phyloP scores from a whole-genome alignment of 202 grass and related monocot species.

The Cymbopogon flexuosus region DNA sequence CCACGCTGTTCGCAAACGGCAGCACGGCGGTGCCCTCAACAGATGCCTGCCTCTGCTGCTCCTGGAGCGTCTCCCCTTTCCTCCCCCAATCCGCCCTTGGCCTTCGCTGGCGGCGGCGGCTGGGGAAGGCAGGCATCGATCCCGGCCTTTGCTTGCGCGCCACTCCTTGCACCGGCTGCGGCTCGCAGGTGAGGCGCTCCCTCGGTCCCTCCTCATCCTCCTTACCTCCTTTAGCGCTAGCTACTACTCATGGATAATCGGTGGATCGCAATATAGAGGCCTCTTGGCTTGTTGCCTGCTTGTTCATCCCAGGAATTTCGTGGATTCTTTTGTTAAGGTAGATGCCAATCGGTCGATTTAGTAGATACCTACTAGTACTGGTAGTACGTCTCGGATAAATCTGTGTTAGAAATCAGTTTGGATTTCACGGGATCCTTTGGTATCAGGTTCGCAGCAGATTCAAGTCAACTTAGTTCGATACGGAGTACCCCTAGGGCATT shows the following conservation, averaged over 20 bases:
- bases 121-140: conserved; percentile 20
- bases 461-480: background rate
- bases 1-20: no score
- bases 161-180: background rate
- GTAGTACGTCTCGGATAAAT: background rate
- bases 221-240: background rate
- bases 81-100: background rate
- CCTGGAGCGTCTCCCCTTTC: background rate
- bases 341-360: background rate
- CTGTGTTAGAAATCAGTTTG: background rate
- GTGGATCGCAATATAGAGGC: background rate
- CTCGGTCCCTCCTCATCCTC: background rate
- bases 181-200: conserved; percentile 23
- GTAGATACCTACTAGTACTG: background rate
- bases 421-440: background rate
- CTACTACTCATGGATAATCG: background rate
- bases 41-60: no score
- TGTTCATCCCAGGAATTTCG: background rate
- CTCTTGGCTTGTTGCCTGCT: background rate
- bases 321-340: background rate
- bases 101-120: background rate
- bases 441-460: background rate
- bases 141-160: background rate
- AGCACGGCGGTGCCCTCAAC: no score
- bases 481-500: background rate